These are phyloP conservation scores for Lolium multiflorum DNA, from an alignment of 176 grass and related monocot genomes.

Conservation along the genomic window DNA sequence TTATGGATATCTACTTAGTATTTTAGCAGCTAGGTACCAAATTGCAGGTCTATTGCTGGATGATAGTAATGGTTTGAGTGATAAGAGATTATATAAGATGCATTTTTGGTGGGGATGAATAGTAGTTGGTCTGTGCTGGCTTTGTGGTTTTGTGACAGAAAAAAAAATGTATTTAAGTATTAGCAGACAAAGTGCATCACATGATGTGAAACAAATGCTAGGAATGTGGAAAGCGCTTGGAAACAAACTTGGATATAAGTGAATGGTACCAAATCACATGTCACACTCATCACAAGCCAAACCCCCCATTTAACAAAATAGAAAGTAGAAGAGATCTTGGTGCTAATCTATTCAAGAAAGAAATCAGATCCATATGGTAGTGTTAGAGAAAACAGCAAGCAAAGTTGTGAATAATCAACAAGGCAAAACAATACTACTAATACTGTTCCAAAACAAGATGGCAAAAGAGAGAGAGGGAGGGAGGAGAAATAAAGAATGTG, in stretches of 20 bases:
- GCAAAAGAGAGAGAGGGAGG: background rate
- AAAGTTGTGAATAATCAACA: background rate
- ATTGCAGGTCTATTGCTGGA: background rate
- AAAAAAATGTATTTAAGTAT: background rate
- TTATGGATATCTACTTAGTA: background rate
- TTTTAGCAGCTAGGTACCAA: background rate
- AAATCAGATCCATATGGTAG: background rate
- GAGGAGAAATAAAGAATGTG: background rate
- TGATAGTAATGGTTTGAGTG: background rate
- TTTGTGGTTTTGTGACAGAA: background rate
- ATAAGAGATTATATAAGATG: background rate
- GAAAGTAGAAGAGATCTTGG: background rate
- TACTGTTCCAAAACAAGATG: background rate
- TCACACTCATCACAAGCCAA: background rate
- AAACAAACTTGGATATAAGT: background rate
- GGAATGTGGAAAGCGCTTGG: background rate
- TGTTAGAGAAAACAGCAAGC: background rate
- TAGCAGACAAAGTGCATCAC: background rate
- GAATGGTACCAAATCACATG: conserved; percentile 16
- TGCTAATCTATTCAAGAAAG: background rate
- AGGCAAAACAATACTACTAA: background rate
- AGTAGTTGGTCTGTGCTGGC: background rate
- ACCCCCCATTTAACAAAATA: background rate
- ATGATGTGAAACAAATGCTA: conserved; percentile 13
- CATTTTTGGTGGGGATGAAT: background rate